A percentile compares a stretch with the other conserved stretches of the same genome.
Evolutionary conservation across 2,329 filamentous ascomycete species (phyloP).

Genomic region (Nemania sp.): DNA sequence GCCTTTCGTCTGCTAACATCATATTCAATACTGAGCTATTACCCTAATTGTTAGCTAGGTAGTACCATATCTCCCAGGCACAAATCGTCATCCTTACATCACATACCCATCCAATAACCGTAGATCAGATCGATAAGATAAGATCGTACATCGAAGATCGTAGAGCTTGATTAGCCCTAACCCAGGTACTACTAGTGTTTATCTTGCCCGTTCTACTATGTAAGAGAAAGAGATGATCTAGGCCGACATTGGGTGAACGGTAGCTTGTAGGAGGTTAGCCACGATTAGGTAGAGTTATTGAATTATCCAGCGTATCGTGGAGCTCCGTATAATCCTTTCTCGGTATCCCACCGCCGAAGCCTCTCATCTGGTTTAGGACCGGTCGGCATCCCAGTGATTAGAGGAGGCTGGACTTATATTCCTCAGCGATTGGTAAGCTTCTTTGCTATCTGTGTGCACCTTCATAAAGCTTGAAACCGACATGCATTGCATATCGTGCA

Average conservation of each 20-base stretch:
- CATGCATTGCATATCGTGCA: background rate
- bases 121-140: slow-evolving; percentile 8
- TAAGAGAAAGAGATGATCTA: background rate
- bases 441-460: background rate
- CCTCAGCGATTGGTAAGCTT: slow-evolving; percentile 29
- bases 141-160: slow-evolving; percentile 2
- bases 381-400: background rate
- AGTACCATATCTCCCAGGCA: background rate
- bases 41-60: background rate
- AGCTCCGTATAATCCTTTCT: background rate
- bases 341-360: background rate
- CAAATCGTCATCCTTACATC: background rate
- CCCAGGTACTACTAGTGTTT: background rate
- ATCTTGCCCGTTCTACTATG: background rate
- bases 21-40: background rate
- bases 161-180: background rate
- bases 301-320: slow-evolving; percentile 17
- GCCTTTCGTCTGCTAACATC: background rate
- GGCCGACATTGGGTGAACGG: background rate
- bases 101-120: background rate
- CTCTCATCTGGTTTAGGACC: background rate
- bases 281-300: background rate
- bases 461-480: background rate
- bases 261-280: background rate
- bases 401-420: background rate